phyloP scores from a whole-genome alignment of 2,329 filamentous ascomycete genomes.

The Microdochium nivale region DNA sequence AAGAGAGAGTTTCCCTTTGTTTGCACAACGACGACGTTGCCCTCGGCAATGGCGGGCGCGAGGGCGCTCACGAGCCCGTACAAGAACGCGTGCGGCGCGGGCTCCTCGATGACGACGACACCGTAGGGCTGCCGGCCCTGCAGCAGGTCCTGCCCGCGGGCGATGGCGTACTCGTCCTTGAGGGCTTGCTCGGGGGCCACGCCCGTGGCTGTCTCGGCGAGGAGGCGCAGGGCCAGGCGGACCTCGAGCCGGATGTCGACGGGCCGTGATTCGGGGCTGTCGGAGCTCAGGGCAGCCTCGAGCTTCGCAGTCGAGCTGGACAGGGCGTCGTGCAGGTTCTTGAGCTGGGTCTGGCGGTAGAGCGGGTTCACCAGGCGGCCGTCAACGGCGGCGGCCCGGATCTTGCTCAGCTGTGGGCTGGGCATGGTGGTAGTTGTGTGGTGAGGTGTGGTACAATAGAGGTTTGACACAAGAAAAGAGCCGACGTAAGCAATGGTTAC shows the following conservation, averaged over 20 bases:
- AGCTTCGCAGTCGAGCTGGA: constrained; percentile 16
- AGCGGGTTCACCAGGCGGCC: constrained; percentile 26
- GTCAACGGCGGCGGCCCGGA: constrained; percentile 25
- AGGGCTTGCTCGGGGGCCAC: constrained; percentile 17
- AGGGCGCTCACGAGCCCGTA: constrained; percentile 22
- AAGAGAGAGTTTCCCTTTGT: constrained; percentile 11
- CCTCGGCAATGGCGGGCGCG: constrained; percentile 24
- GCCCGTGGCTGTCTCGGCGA: constrained; percentile 18
- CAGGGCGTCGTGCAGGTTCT: constrained; percentile 23
- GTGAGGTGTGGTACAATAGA: not conserved
- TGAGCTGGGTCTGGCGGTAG: constrained; percentile 28
- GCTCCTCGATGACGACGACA: constrained; percentile 19
- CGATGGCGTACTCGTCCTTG: constrained; percentile 20
- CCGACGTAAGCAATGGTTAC: not conserved
- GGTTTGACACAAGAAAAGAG: not conserved
- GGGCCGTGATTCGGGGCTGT: constrained; percentile 15
- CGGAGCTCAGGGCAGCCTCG: constrained; percentile 19
- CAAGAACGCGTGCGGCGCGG: constrained; percentile 18
- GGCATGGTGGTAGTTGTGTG: not conserved
- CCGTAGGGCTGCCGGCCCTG: constrained; percentile 14
- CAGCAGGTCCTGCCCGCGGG: constrained; percentile 11
- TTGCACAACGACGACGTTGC: constrained; percentile 25
- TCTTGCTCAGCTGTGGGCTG: constrained; percentile 9
- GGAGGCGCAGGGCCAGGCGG: constrained; percentile 18
- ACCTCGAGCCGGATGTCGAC: constrained; percentile 24